phyloP scores from a whole-genome alignment of 1,139 yeast genomes.

The Blastobotrys capitulatus region DNA sequence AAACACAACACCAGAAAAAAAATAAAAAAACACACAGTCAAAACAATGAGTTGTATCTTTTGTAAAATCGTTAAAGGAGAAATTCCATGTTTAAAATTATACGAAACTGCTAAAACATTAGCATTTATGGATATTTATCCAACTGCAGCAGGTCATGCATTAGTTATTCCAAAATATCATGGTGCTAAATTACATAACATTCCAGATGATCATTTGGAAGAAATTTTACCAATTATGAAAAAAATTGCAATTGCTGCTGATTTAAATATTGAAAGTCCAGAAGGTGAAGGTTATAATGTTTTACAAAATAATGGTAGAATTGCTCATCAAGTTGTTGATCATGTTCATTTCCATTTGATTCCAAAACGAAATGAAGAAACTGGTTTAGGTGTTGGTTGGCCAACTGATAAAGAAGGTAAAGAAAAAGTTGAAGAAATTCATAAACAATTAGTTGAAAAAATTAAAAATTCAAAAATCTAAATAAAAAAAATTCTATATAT shows the following conservation, averaged over 20 bases:
- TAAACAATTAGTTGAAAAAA: constrained; percentile 50
- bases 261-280: constrained; percentile 56
- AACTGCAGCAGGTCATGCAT: constrained; percentile 78
- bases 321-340: constrained; percentile 93
- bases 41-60: constrained; percentile 56
- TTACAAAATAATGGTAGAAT: constrained; percentile 89
- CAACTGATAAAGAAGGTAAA: constrained; percentile 57
- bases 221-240: constrained; percentile 81
- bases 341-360: constrained; percentile 93
- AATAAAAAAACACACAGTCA: not conserved
- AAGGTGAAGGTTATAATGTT: constrained; percentile 78
- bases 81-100: constrained; percentile 82
- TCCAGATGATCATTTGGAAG: constrained; percentile 85
- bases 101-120: constrained; percentile 72
- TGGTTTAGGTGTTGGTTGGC: constrained; percentile 90
- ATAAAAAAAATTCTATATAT: constrained; percentile 1
- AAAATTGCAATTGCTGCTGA: constrained; percentile 66
- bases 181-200: constrained; percentile 88
- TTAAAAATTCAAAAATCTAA: constrained; percentile 16
- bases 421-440: constrained; percentile 66
- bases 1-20: not conserved
- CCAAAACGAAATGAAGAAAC: constrained; percentile 69
- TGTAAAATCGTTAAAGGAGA: constrained; percentile 91
- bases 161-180: constrained; percentile 86
- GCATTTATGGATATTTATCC: constrained; percentile 94